Base-by-base conservation (phyloP, 2,329 filamentous ascomycete genomes). In the Didymella pomorum region DNA sequence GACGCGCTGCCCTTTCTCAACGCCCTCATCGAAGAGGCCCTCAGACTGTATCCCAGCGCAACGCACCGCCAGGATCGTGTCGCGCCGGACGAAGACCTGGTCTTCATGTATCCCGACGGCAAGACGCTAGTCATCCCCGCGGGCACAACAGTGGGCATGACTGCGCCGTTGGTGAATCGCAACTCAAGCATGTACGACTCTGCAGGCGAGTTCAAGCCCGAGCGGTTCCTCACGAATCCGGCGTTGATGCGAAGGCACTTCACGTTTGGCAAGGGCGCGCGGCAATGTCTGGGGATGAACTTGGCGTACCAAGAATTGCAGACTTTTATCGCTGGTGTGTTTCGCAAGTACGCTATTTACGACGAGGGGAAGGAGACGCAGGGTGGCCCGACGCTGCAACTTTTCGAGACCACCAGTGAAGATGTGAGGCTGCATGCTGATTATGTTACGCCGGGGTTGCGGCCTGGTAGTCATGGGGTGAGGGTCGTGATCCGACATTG, bases 11-110 rank as follows among this genome's bases (percentile, higher is more conserved):
- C 58, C 3, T 61, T 42, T 14, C 52, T 55, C 35, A 55, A 55
- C 10, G 73, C 72, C n/a, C 60, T 72, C 7, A 69, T 76, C 42
- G 73, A 74, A 63, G 73, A 76, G 48, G 65, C 68, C 2, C 62
- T 76, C 8, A 64, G 73, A 12, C 39, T 76, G 2, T 75, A 64
- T 42, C 67, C 72, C 4, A 46, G 50, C 23, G 49, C 52, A 21
- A 39, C 52, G 14, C 43, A 59, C 7, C 44, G 56, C 12, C 56
- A 59, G 16, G 39, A 51, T 12, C 57, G 60, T 1, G 20, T 47
- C 12, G 53, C 52, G 25, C 46, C 47, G 39, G 53, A 56, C 31
- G 31, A 46, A n/a, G 53, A 31, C 14, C 53, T 56, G 4, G 8
- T 41, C n/a, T 56, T 51, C 41, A 49, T 37, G 2, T 46, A 46